phyloP scores from a whole-genome alignment of 345 rosid species.

The Orychophragmus violaceus region DNA sequence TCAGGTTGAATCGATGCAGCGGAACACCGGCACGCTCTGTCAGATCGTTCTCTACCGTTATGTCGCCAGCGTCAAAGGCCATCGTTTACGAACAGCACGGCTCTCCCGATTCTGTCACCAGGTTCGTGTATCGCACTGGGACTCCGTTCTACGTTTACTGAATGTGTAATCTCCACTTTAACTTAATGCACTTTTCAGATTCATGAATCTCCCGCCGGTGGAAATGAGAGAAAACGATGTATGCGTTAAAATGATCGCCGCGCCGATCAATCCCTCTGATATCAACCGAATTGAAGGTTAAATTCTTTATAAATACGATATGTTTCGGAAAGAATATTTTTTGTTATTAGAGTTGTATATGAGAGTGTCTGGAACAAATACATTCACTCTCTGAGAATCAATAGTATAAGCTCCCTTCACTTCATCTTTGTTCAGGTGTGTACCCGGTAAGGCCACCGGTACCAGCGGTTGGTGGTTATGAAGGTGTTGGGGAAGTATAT shows the following conservation, averaged over 20 bases:
- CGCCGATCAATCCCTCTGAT: slow-evolving; percentile 91
- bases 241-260: slow-evolving; percentile 83
- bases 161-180: not conserved
- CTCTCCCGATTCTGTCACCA: slow-evolving; percentile 71
- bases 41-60: slow-evolving; percentile 50
- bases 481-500: slow-evolving; percentile 81
- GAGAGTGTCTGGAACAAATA: too few species aligned
- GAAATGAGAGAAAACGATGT: too few species aligned
- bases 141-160: not conserved
- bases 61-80: slow-evolving; percentile 80
- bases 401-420: too few species aligned
- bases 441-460: slow-evolving; percentile 82
- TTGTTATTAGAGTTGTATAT: too few species aligned
- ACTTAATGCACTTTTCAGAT: slow-evolving; percentile 20
- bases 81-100: slow-evolving; percentile 77
- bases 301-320: not conserved
- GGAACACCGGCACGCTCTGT: not conserved
- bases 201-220: slow-evolving; percentile 61
- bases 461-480: slow-evolving; percentile 91
- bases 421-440: slow-evolving; percentile 65
- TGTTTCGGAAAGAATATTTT: too few species aligned
- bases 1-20: not conserved
- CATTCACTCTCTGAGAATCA: too few species aligned
- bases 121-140: slow-evolving; percentile 29
- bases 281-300: slow-evolving; percentile 81